phyloP scores from a whole-genome alignment of 2,329 filamentous ascomycete genomes.

The Dichotomopilus funicola region DNA sequence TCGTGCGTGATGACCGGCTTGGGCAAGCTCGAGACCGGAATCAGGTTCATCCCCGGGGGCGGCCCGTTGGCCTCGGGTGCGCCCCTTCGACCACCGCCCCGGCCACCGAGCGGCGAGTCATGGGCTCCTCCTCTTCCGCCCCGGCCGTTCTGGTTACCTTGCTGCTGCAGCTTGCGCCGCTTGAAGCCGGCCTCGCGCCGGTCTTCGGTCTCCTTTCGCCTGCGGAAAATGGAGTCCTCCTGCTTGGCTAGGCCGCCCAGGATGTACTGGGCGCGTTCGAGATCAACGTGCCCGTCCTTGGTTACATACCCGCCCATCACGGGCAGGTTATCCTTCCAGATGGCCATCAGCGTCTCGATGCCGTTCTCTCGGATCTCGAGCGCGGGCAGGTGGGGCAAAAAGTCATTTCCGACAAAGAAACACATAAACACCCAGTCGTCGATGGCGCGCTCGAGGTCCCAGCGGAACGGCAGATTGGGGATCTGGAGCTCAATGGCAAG shows the following conservation, averaged over 20 bases:
- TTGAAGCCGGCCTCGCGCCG: slow-evolving; percentile 73
- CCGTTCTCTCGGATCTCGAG: slow-evolving; percentile 95
- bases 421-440: slow-evolving; percentile 99
- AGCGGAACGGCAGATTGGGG: slow-evolving; percentile 74
- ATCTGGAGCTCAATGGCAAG: slow-evolving; percentile 83
- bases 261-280: slow-evolving; percentile 81
- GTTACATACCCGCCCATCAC: slow-evolving; percentile 94
- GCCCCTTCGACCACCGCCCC: slow-evolving; percentile 7
- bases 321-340: slow-evolving; percentile 90
- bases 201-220: slow-evolving; percentile 80
- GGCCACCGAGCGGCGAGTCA: slow-evolving; percentile 25
- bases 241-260: slow-evolving; percentile 82
- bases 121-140: slow-evolving; percentile 29
- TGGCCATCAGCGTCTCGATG: slow-evolving; percentile 92
- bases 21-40: slow-evolving; percentile 43
- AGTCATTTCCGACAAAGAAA: slow-evolving; percentile 99
- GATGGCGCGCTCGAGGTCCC: slow-evolving; percentile 88
- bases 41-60: slow-evolving; percentile 20
- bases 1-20: slow-evolving; percentile 68
- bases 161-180: slow-evolving; percentile 63
- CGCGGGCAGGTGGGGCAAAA: slow-evolving; percentile 93
- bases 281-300: slow-evolving; percentile 86
- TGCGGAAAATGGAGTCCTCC: slow-evolving; percentile 87
- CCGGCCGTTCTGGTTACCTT: slow-evolving; percentile 36
- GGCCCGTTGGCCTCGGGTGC: slow-evolving; percentile 16